These are phyloP conservation scores for Neopestalotiopsis rosae DNA, from an alignment of 2,329 filamentous ascomycete species.

Conservation along the genomic window DNA sequence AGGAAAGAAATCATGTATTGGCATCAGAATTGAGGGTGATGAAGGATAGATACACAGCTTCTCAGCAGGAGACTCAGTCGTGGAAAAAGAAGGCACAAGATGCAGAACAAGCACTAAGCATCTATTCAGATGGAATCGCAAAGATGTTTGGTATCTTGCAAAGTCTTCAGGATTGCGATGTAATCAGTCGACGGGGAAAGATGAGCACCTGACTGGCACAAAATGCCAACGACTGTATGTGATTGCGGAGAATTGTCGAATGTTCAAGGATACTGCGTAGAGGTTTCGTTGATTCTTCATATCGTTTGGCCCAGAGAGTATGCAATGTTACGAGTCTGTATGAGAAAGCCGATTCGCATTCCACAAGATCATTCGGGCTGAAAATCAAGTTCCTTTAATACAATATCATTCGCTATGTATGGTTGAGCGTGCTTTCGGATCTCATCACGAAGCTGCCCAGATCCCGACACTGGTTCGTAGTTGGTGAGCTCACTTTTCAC, in stretches of 20 bases:
- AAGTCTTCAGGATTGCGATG: background rate
- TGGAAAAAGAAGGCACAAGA: background rate
- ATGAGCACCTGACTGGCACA: background rate
- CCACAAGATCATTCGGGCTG: slow-evolving; percentile 2
- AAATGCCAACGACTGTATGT: background rate
- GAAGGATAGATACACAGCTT: slow-evolving; percentile 5
- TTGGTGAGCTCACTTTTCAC: too few species aligned
- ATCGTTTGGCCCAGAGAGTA: background rate
- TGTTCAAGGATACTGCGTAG: background rate
- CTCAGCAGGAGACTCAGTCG: slow-evolving; percentile 1
- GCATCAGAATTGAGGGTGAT: background rate
- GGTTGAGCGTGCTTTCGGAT: background rate
- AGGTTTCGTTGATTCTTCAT: background rate
- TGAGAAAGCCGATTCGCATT: background rate
- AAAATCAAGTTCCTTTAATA: background rate
- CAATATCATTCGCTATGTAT: background rate
- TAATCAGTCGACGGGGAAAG: background rate
- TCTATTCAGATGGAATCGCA: background rate
- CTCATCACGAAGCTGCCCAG: background rate
- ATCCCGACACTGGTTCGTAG: slow-evolving; percentile 3
- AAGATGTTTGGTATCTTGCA: background rate
- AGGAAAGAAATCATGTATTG: background rate
- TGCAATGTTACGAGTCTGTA: background rate
- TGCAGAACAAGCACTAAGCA: background rate
- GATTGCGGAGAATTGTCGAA: background rate